A percentile compares a stretch with the other conserved stretches of the same genome.
Conservation (phyloP, 2,329 filamentous ascomycete genomes). For the Xylariomycetidae sp. region DNA sequence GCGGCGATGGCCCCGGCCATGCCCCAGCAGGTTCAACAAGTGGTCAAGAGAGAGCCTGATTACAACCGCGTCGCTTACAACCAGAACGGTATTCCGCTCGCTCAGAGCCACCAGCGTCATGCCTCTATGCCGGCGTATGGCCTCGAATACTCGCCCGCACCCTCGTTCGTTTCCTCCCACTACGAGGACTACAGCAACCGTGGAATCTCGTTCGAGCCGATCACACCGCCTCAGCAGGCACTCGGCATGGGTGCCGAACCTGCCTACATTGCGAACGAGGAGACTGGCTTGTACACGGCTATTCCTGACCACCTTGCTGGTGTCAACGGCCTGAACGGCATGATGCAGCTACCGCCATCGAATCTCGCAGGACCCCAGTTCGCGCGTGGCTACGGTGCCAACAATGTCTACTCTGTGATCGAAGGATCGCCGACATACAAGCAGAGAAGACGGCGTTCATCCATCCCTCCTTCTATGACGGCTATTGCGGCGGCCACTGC, state of each 20-base stretch:
- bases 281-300: conserved; percentile 90
- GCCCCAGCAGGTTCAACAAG: conserved; percentile 53
- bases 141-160: conserved; percentile 95
- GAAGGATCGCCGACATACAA: conserved; percentile 99
- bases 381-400: conserved; percentile 62
- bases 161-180: conserved; percentile 97
- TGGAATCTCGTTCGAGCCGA: conserved; percentile 91
- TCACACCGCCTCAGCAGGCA: conserved; percentile 90
- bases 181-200: conserved; percentile 97
- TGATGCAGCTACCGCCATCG: conserved; percentile 85
- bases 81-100: conserved; percentile 80
- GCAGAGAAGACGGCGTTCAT: conserved; percentile 88
- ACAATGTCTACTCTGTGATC: conserved; percentile 90
- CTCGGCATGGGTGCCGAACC: conserved; percentile 78
- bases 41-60: conserved; percentile 86
- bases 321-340: conserved; percentile 71
- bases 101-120: conserved; percentile 82
- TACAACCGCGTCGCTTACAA: conserved; percentile 81
- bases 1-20: conserved; percentile 62
- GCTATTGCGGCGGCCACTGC: conserved; percentile 61
- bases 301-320: conserved; percentile 78
- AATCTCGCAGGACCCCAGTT: conserved; percentile 78
- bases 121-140: conserved; percentile 96
- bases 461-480: conserved; percentile 73
- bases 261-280: conserved; percentile 96